Evolutionary conservation across 441 rosid genomes (phyloP), one percentile per base, ranked within the genome.

Genomic region (Gossypium davidsonii): DNA sequence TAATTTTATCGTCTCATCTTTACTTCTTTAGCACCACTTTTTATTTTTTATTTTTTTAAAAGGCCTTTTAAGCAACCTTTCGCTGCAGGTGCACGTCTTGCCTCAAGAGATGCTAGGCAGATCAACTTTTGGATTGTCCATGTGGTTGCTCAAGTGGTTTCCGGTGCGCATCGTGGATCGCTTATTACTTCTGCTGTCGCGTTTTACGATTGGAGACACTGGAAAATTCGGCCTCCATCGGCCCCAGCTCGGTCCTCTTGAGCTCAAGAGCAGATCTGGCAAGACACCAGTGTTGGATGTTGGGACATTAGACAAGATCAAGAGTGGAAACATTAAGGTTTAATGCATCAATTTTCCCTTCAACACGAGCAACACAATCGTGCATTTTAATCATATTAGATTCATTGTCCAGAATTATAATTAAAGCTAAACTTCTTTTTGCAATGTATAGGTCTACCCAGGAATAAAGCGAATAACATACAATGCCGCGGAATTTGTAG

Each of bases 211-310:
- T 3, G 98, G 96, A 0, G 86, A 90, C 78, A 89, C 94, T 0
- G 67, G 84, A 18, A 80, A 70, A 49, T 55, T 88, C 11, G 98
- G 96, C 31, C 83, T 90, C 56, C 78, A 37, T 42, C 89, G 98
- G 15, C 98, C 96, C 10, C 76, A 78, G 49, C 81, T 89, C 0
- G 97, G 97, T 2, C 98, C 98, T 44, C 85, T 92, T 17, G 82
- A 88, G 73, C 87, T 88, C 65, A 90, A 90, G 76, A 82, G 64
- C 64, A 63, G 70, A 63, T 77, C 89, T 0, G 94, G 98, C 15
- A 92, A 90, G 80, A 92, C 98, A 14, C 98, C 96, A 2, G 94
- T 92, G n/a, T 63, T 92, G 69, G 98, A 92, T 70, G 80, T 92
- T 39, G 98, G 98, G 0, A 86, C 98, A 37, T 82, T 90, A 8